These are phyloP conservation scores for Alloascoidea hylecoeti DNA, from an alignment of 805 yeast species.

Conservation along the genomic window DNA sequence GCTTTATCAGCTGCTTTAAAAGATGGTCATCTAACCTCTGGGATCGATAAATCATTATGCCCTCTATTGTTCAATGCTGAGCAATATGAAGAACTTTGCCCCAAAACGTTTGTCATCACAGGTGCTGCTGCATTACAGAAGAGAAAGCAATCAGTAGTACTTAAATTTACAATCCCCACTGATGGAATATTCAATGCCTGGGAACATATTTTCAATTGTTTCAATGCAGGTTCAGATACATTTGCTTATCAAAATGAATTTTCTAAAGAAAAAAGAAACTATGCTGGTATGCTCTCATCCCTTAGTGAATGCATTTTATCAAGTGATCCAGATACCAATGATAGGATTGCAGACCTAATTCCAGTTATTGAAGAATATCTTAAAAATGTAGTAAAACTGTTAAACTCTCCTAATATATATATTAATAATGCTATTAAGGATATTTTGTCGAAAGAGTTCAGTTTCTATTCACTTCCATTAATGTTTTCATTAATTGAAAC, in stretches of 20 bases:
- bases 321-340: slow-evolving; percentile 14
- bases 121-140: slow-evolving; percentile 69
- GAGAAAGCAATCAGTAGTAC: slow-evolving; percentile 30
- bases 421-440: slow-evolving; percentile 63
- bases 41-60: slow-evolving; percentile 8
- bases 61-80: slow-evolving; percentile 18
- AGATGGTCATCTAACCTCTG: slow-evolving; percentile 10
- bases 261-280: slow-evolving; percentile 36
- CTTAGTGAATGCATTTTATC: slow-evolving; percentile 47
- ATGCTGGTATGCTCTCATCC: slow-evolving; percentile 62
- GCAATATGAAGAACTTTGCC: slow-evolving; percentile 28
- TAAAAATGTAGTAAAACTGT: slow-evolving; percentile 31
- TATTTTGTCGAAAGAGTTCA: slow-evolving; percentile 49
- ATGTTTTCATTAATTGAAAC: slow-evolving; percentile 30
- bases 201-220: slow-evolving; percentile 32
- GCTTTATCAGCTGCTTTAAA: slow-evolving; percentile 19
- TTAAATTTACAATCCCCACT: slow-evolving; percentile 15
- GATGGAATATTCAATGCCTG: slow-evolving; percentile 25
- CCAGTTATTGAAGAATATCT: slow-evolving; percentile 28
- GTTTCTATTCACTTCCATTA: slow-evolving; percentile 38
- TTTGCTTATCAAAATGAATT: slow-evolving; percentile 11
- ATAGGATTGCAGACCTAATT: slow-evolving; percentile 16
- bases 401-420: slow-evolving; percentile 33
- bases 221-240: slow-evolving; percentile 20
- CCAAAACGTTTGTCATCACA: slow-evolving; percentile 44